phyloP scores from a whole-genome alignment of 1,139 yeast species.

The Saccharomycopsis hybrid region DNA sequence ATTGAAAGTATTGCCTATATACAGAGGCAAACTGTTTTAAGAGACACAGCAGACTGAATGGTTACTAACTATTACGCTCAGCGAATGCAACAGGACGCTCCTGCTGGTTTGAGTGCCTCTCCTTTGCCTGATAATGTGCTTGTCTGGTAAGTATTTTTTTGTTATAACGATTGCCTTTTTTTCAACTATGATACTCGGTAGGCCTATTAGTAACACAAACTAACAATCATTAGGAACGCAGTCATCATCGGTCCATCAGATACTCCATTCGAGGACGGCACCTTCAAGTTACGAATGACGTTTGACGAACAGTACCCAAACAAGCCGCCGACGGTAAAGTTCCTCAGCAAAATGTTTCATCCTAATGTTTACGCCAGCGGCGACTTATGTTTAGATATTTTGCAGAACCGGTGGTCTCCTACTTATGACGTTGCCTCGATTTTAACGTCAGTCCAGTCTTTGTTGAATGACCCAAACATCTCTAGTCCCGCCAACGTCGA shows the following conservation, averaged over 20 bases:
- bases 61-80: slow-evolving; percentile 25
- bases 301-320: slow-evolving; percentile 97
- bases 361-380: slow-evolving; percentile 97
- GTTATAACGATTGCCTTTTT: no score
- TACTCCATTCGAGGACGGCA: slow-evolving; percentile 97
- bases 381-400: slow-evolving; percentile 88
- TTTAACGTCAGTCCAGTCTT: slow-evolving; percentile 74
- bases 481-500: slow-evolving; percentile 97
- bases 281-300: slow-evolving; percentile 77
- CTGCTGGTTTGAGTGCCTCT: slow-evolving; percentile 96
- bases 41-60: no score
- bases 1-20: background rate
- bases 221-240: slow-evolving; percentile 57
- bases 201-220: no score
- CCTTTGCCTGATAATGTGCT: slow-evolving; percentile 96
- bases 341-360: slow-evolving; percentile 92
- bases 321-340: slow-evolving; percentile 90
- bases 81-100: slow-evolving; percentile 98
- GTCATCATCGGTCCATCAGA: slow-evolving; percentile 97
- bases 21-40: no score
- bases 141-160: slow-evolving; percentile 53
- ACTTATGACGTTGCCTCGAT: slow-evolving; percentile 98
- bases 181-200: no score
- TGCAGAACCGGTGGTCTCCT: slow-evolving; percentile 98
- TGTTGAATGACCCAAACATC: slow-evolving; percentile 92